These are phyloP conservation scores for Cercis canadensis DNA, from an alignment of 306 rosid species.

Conservation along the genomic window DNA sequence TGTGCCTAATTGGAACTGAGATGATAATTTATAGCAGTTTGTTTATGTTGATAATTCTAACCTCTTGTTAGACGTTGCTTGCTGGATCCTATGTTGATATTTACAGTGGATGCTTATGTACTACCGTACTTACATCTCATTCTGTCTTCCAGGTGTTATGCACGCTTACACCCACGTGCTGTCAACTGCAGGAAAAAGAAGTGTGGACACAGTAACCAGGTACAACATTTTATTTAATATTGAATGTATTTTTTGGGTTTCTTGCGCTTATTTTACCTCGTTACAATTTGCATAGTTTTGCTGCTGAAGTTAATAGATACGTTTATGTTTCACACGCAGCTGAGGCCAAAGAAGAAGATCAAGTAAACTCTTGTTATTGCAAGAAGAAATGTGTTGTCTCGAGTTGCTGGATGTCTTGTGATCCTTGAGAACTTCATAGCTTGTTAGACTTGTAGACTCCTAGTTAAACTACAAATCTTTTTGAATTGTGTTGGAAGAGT, in stretches of 20 bases:
- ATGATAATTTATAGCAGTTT: not conserved
- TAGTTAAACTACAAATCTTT: conserved; percentile 19
- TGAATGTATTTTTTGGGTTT: not conserved
- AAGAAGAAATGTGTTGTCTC: conserved; percentile 7
- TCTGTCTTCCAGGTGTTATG: conserved; percentile 76
- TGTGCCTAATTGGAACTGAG: not conserved
- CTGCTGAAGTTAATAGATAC: not conserved
- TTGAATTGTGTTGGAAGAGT: conserved; percentile 1
- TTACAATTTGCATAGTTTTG: not conserved
- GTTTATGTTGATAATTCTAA: not conserved
- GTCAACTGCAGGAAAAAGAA: conserved; percentile 99
- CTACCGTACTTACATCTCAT: not conserved
- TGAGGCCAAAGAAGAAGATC: conserved; percentile 99
- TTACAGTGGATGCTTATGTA: not conserved
- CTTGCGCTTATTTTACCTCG: not conserved
- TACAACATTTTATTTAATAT: not conserved
- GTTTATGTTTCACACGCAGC: conserved; percentile 53
- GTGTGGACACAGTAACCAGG: conserved; percentile 99
- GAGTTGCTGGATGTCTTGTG: conserved; percentile 38
- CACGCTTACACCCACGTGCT: conserved; percentile 98
- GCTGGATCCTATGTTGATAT: not conserved
- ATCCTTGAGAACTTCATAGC: conserved; percentile 24
- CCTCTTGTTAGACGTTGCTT: not conserved
- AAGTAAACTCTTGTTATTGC: conserved; percentile 62
- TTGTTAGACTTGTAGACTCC: conserved; percentile 23